Base-by-base conservation (phyloP, 139 green algal species). In the Pseudopediastrum boryanum region DNA sequence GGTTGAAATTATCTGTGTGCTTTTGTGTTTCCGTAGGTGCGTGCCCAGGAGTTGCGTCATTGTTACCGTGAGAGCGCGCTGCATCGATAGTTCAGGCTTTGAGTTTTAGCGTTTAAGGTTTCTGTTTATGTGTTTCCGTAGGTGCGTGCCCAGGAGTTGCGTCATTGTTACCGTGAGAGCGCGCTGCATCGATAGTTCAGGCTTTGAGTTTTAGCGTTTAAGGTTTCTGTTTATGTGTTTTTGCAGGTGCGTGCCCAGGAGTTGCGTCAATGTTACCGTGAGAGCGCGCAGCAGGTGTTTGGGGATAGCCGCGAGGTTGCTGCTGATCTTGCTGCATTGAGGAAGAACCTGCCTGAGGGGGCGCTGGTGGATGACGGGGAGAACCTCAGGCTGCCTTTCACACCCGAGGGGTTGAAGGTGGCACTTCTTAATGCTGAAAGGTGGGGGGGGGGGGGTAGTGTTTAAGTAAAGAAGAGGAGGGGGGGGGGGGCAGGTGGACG, bases 341-440 rank as follows among this genome's bases (percentile, higher is more conserved):
- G 66, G 4, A 27, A 36, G 19, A 75, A n/a, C 2, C 52, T 84
- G 42, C 78, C 58, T 35, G 27, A 19, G 46, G 46, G 54, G 31
- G 79, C 61, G 25, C 19, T 78, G n/a, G 42, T 50, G 4, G 78
- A 67, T 50, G 50, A 41, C 51, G 44, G 63, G 1, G 61, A 78
- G 61, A n/a, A 82, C 44, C 71, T 91, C 51, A 63, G 83, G 42
- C 67, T 91, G 79, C 86, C 86, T 0, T 87, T 91, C 84, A 85
- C 51, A 23, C 44, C 75, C 9, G 79, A 85, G 9, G 84, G 83
- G 39, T 50, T 91, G 2, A 80, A 80, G 33, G 25, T 87, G 43
- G 86, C 86, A 25, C 6, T 91, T 33, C 84, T 91, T 31, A 87
- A 91, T 62, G 79, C 83, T 2, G 86, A 91, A 69, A 71, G 76